Evolutionary conservation across 768 basidiomycete genomes (phyloP), one percentile per base, ranked within the genome.

Genomic region (Macrocybe gigantea): DNA sequence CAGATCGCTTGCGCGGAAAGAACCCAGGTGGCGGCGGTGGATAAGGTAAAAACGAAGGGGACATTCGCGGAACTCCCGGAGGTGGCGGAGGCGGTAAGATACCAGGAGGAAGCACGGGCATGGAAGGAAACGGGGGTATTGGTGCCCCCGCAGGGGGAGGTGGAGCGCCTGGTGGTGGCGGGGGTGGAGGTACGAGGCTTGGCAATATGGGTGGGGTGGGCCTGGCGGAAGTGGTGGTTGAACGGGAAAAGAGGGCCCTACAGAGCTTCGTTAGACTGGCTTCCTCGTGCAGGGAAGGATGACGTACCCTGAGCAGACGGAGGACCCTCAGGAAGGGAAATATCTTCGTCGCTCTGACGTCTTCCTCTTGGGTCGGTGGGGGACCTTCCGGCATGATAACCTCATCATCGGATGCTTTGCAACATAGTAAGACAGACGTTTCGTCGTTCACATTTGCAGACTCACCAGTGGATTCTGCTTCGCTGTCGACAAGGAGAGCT

Each of bases 321-420:
- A 29, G 22, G 22, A 22, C 22, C 22, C 22, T 22, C 22, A 4
- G 22, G 22, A 22, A 22, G 22, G 22, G 22, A 44, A 44, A 14
- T 49, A 63, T 60, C 51, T 42, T 57, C 48, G 12, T 50, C 51
- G 39, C 52, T 45, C 51, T 61, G 47, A 66, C 66, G 14, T 38
- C 36, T 38, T 11, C 11, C 36, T 38, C 36, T 11, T 14, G 11
- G 15, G n/a, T 10, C 2, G 80, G 79, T 38, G 87, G 87, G 35
- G 85, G 88, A 2, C 85, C 92, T 45, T 84, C 85, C 9, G 93
- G 93, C 84, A 95, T 87, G 9, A 79, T 80, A 37, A 95, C 93
- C 51, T 92, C 92, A 53, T 93, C 90, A 49, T 90, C 91, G 84
- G 83, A 31, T 83, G 84, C 45, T 78, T 77, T 1, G 82, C 85